Base-by-base conservation (phyloP, 129 eudicot species). In the Flaveria brownii region DNA sequence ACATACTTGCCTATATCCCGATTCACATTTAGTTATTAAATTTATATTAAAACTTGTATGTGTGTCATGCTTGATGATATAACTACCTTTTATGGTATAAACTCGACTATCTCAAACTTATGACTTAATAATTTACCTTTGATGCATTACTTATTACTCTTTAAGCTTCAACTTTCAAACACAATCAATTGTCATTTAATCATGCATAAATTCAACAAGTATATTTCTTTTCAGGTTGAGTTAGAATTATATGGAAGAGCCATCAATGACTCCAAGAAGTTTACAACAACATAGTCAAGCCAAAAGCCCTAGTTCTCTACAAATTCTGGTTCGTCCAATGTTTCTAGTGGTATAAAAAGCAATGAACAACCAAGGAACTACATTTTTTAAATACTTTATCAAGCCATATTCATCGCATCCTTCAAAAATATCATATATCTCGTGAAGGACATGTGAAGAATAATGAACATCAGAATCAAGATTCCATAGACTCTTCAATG, bases 341-440 rank as follows among this genome's bases (percentile, higher is more conserved):
- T 30, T 30, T 30, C 36, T n/a, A 57, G 33, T 45, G 70, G 22
- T 17, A 33, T 11, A 45, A 83, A 41, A 41, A 46, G 36, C 14
- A 88, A 91, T 54, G 89, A 80, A 49, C 89, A 84, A 81, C 46
- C 88, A n/a, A 92, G 84, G 80, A 92, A 82, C 82, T 76, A 81
- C 42, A 86, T 84, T 15, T 92, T 84, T 92, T 96, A 16, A 87
- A 88, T 83, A 96, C 98, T 33, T 74, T 89, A 14, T 87, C 97
- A 26, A 92, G 97, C 70, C 97, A 96, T 43, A 83, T 85, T 72
- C 85, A 83, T 22, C 72, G 76, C 5, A 78, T 72, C 83, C 88
- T 85, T 81, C 85, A 81, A 55, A 75, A 78, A 62, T 85, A 85
- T 74, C 85, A 85, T 42, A 74, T 81, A 33, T 68, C 83, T 18